Base-by-base conservation (phyloP, 257 asterid species). In the Solanum lignicaule region DNA sequence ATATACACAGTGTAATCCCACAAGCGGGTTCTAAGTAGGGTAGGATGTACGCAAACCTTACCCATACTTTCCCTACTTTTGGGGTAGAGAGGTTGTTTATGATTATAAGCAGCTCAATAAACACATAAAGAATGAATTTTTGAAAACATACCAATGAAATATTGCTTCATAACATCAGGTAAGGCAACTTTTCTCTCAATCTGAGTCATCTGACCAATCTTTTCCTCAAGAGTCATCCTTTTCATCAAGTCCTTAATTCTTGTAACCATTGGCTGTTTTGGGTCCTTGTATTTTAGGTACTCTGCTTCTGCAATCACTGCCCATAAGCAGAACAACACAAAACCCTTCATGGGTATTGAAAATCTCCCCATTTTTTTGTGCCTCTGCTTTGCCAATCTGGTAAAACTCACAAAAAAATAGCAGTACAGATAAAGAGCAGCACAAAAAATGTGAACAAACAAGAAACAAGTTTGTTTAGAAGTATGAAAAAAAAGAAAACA, bases 181-280 rank as follows among this genome's bases (percentile, higher is more conserved):
- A 69, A 68, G 39, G 90, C 89, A 87, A 52, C 89, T 60, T 52
- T 36, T 39, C 88, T 72, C 48, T 89, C 90, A 71, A 89, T 89
- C 79, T 89, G 90, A 55, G 86, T 89, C 90, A 89, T 89, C 87
- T 89, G 90, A 13, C 90, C 89, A 72, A 89, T 69, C 66, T 89
- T 89, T 73, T 89, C 89, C 35, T 86, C 81, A 71, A 89, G 88
- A 55, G 62, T 86, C 90, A 89, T 89, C 18, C 90, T 87, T 9
- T 83, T 81, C 84, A 89, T 84, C 85, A 89, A 87, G 86, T 89
- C 89, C 18, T 25, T 86, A 29, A 89, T 46, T 82, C 90, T 89
- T 38, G 46, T 78, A 33, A 46, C 84, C 71, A 86, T 15, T 82
- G 90, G 87, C 74, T 86, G 87, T 21, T 89, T 86, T 31, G 90